A percentile compares a stretch with the other conserved stretches of the same genome.
Conservation (phyloP, 108 stramenopile genomes). For the Seminavis robusta region DNA sequence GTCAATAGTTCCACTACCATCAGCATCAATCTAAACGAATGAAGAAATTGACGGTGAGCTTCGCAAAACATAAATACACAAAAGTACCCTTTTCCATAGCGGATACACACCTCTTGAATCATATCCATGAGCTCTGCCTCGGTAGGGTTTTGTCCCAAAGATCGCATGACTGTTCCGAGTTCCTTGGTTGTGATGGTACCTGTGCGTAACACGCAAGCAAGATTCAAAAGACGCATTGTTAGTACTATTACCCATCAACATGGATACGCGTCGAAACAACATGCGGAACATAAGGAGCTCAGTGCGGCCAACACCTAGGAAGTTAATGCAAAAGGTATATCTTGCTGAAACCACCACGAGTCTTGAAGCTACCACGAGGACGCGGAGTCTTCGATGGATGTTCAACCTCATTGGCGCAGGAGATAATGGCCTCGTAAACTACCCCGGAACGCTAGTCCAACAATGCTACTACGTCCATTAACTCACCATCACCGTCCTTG, state of each 20-base stretch:
- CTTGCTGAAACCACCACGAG: background rate
- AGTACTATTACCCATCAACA: too few relatives aligned
- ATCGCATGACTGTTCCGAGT: constrained; percentile 99
- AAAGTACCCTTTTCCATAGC: background rate
- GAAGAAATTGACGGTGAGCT: constrained; percentile 1
- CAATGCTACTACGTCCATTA: too few relatives aligned
- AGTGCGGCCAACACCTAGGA: too few relatives aligned
- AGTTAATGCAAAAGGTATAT: too few relatives aligned
- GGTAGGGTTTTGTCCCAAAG: constrained; percentile 99
- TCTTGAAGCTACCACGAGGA: background rate
- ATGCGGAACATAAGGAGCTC: too few relatives aligned
- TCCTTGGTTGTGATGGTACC: constrained; percentile 99
- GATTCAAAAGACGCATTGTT: too few relatives aligned
- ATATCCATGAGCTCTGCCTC: constrained; percentile 99
- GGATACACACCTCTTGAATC: constrained; percentile 94
- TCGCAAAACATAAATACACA: background rate
- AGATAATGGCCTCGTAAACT: too few relatives aligned
- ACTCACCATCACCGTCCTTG: constrained; percentile 99
- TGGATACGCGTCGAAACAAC: too few relatives aligned
- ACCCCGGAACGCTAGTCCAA: too few relatives aligned
- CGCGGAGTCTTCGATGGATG: too few relatives aligned
- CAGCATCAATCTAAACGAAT: constrained; percentile 86
- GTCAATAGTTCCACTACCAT: constrained; percentile 99
- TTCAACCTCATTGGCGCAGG: too few relatives aligned
- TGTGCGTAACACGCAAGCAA: too few relatives aligned